phyloP scores from a whole-genome alignment of 2,329 filamentous ascomycete species.

The Penicillium janthinellum region DNA sequence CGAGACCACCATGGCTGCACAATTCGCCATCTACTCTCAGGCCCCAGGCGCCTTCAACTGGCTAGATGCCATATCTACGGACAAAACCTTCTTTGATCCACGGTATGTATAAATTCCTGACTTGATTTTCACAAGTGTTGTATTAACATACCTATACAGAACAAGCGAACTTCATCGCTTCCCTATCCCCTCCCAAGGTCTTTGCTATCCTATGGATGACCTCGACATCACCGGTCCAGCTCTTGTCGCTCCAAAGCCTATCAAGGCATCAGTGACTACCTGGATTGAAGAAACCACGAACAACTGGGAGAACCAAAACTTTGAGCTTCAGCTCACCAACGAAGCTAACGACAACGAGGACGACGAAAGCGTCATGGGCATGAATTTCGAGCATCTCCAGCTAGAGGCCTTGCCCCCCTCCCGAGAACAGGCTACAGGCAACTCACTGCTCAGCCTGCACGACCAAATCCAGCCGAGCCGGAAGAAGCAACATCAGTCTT shows the following conservation, averaged over 20 bases:
- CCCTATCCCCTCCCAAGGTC: not conserved
- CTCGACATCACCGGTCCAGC: not conserved
- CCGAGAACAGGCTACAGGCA: not conserved
- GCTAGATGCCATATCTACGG: slow-evolving; percentile 9
- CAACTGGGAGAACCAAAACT: slow-evolving; percentile 1
- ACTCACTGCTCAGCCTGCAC: slow-evolving; percentile 8
- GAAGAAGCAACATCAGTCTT: not conserved
- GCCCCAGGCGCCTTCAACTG: slow-evolving; percentile 2
- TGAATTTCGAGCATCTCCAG: not conserved
- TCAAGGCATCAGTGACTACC: not conserved
- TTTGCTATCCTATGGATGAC: not conserved
- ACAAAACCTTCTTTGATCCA: slow-evolving; percentile 10
- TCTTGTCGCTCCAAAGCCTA: not conserved
- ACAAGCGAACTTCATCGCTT: slow-evolving; percentile 3
- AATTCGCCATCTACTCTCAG: not conserved
- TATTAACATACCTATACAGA: not conserved
- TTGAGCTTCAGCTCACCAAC: slow-evolving; percentile 1
- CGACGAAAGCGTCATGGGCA: not conserved
- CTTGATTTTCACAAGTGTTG: not conserved
- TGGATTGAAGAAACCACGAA: not conserved
- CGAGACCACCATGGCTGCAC: not conserved
- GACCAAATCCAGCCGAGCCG: not conserved
- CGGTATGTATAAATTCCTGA: not conserved
- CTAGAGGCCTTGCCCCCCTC: slow-evolving; percentile 16
- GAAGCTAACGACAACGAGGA: not conserved